phyloP scores from a whole-genome alignment of 148 eudicot species.

The Hydrangea macrophylla region DNA sequence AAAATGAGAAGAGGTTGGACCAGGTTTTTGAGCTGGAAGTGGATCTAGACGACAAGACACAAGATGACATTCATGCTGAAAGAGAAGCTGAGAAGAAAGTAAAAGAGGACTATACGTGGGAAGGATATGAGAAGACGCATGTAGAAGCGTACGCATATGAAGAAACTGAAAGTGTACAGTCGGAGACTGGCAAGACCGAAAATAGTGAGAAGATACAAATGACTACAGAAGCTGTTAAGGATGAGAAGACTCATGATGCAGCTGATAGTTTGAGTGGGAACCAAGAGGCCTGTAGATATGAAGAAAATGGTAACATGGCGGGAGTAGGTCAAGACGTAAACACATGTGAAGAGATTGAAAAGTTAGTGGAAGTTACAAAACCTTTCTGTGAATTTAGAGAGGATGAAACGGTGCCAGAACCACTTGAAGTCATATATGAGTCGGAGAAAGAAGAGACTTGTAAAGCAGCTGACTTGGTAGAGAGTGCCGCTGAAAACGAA shows the following conservation, averaged over 20 bases:
- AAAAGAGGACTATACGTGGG: constrained; percentile 23
- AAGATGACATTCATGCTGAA: constrained; percentile 16
- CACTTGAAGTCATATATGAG: constrained; percentile 16
- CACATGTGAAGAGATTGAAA: constrained; percentile 25
- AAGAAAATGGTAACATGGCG: constrained; percentile 5
- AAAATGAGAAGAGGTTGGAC: constrained; percentile 15
- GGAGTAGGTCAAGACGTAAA: constrained; percentile 11
- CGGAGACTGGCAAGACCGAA: constrained; percentile 16
- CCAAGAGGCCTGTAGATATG: constrained; percentile 23
- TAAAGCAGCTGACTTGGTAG: constrained; percentile 23
- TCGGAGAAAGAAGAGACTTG: constrained; percentile 26
- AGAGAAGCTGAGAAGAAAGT: constrained; percentile 16
- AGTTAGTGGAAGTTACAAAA: constrained; percentile 22
- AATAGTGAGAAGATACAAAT: constrained; percentile 20
- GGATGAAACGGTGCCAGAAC: constrained; percentile 19
- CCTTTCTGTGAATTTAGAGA: constrained; percentile 26
- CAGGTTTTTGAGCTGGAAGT: constrained; percentile 17
- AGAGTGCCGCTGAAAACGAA: constrained; percentile 26
- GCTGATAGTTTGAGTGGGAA: constrained; percentile 21
- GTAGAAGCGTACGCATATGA: constrained; percentile 15
- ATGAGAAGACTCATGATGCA: constrained; percentile 18
- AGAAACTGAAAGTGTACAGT: constrained; percentile 19
- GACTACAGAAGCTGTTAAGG: constrained; percentile 27
- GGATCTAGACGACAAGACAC: constrained; percentile 14
- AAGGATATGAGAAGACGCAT: constrained; percentile 20